Base-by-base conservation (phyloP, 352 stramenopile species). In the Globisporangium acanthophoron region DNA sequence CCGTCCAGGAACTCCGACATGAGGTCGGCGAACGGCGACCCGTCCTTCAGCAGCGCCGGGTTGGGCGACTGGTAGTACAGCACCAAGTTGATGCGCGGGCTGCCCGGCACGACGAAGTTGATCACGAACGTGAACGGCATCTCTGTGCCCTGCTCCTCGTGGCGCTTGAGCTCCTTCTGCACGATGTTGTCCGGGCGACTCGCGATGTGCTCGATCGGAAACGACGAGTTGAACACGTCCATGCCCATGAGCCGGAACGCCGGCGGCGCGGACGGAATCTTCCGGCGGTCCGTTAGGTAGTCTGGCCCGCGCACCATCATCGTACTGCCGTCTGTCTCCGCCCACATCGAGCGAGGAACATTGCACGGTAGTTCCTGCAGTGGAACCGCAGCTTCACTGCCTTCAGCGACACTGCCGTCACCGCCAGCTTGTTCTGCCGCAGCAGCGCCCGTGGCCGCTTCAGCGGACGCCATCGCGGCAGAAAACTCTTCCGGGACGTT, bases 71-170 rank as follows among this genome's bases (percentile, higher is more conserved):
- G 81, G 67, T 88, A 92, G 59, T 88, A 92, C 47, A 88, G 54
- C 53, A 88, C 78, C 31, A 88, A 5, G 61, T 78, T 81, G 44
- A 88, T 80, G 33, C 75, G 72, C 24, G 77, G 79, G 35, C 62
- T 76, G 15, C 81, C 81, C 0, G 81, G 81, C 21, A 91, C 73
- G 20, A 91, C 69, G 56, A 91, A 91, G 65, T 90, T 91, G 51
- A 91, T 64, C 27, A 89, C 74, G 59, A 91, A 91, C 24, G 81
- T 89, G 58, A 90, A 90, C 13, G 79, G 81, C 75, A 88, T 88
- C 29, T 81, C 73, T 0, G 77, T 83, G 29, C 76, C 76, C 56
- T 65, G 63, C n/a, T 67, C 72, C 43, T 82, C 72, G 58, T 90
- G 77, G 3, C 79, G 74, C 43, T 69, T 65, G 27, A 88, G 47